A percentile compares a stretch with the other conserved stretches of the same genome.
Conservation (phyloP, 306 rosid genomes). For the Glycine tomentella region DNA sequence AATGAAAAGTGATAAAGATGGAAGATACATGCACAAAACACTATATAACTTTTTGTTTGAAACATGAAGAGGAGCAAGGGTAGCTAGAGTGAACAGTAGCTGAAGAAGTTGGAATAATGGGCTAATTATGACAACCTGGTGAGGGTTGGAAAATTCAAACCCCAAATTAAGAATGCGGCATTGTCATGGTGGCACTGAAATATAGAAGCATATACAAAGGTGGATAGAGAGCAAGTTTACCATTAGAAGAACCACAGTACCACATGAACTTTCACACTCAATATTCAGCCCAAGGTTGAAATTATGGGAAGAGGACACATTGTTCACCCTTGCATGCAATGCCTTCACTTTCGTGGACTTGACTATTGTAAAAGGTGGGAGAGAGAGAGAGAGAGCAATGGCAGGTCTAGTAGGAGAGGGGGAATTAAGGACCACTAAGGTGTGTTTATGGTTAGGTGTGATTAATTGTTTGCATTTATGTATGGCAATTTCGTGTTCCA, state of each 20-base stretch:
- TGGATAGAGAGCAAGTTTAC: background rate
- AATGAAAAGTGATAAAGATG: too few species aligned
- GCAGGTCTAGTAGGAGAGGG: conserved; percentile 14
- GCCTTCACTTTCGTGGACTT: conserved; percentile 23
- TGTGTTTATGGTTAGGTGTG: background rate
- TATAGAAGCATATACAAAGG: background rate
- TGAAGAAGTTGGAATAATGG: conserved; percentile 1
- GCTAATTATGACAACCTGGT: conserved; percentile 8
- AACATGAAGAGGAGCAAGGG: conserved; percentile 4
- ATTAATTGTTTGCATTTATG: conserved; percentile 29
- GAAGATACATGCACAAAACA: too few species aligned
- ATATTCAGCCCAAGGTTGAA: background rate
- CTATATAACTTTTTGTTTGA: too few species aligned
- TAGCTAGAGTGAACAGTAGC: background rate
- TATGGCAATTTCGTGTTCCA: conserved; percentile 32
- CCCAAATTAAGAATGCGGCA: background rate
- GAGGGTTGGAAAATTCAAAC: conserved; percentile 34
- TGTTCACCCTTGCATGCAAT: background rate
- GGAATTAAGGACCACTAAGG: background rate
- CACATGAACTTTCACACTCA: conserved; percentile 51
- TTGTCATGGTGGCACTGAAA: conserved; percentile 42
- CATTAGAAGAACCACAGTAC: conserved; percentile 37
- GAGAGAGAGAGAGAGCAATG: background rate
- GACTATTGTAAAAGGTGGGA: background rate
- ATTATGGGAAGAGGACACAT: conserved; percentile 6